These are phyloP conservation scores for Paraconiothyrium sp. DNA, from an alignment of 2,329 filamentous ascomycete genomes.

Conservation along the genomic window DNA sequence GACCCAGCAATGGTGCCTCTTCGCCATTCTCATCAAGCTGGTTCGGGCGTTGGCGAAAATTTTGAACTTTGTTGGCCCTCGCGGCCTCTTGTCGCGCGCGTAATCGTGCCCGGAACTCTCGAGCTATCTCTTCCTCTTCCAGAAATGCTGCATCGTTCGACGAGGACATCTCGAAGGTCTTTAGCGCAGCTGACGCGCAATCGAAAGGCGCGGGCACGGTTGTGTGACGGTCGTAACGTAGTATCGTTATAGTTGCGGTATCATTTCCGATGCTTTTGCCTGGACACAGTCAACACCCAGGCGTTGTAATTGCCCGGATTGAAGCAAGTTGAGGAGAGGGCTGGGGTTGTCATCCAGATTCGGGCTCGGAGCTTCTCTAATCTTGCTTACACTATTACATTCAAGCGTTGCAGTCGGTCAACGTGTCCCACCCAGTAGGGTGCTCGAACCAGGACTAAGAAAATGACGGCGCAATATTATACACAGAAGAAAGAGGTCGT, in stretches of 20 bases:
- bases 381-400: conserved; percentile 8
- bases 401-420: not conserved
- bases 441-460: conserved; percentile 2
- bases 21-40: conserved; percentile 36
- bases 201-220: not conserved
- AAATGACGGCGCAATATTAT: conserved; percentile 5
- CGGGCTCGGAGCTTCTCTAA: conserved; percentile 4
- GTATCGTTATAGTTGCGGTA: conserved; percentile 7
- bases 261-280: conserved; percentile 10
- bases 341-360: conserved; percentile 1
- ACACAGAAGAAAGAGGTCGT: conserved; percentile 16
- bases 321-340: not conserved
- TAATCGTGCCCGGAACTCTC: conserved; percentile 22
- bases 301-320: not conserved
- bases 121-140: conserved; percentile 43
- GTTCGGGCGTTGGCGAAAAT: conserved; percentile 18
- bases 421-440: conserved; percentile 14
- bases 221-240: not conserved
- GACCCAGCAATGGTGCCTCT: conserved; percentile 39
- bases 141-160: conserved; percentile 40
- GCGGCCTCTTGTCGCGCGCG: conserved; percentile 27
- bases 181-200: not conserved
- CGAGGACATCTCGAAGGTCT: conserved; percentile 28
- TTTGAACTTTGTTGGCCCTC: conserved; percentile 18
- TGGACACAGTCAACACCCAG: conserved; percentile 2